phyloP scores from a whole-genome alignment of 2,329 filamentous ascomycete species.

The Ramularia collo-cygni region DNA sequence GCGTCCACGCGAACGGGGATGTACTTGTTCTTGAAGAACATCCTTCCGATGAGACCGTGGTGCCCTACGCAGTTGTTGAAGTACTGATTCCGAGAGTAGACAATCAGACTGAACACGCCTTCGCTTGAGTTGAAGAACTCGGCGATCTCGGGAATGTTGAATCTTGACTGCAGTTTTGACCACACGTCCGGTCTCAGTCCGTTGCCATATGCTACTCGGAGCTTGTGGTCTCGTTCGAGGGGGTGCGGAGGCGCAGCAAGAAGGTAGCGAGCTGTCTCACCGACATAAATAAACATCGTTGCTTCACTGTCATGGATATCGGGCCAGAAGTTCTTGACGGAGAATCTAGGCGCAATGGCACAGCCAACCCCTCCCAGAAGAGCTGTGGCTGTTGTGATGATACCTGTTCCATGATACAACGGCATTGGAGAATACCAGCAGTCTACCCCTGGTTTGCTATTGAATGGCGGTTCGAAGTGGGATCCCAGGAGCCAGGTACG shows the following conservation, averaged over 20 bases:
- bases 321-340: slow-evolving; percentile 61
- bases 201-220: slow-evolving; percentile 57
- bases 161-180: slow-evolving; percentile 56
- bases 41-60: slow-evolving; percentile 57
- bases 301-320: slow-evolving; percentile 61
- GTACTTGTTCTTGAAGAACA: slow-evolving; percentile 47
- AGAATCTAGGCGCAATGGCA: slow-evolving; percentile 61
- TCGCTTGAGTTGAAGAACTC: slow-evolving; percentile 78
- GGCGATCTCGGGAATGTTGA: slow-evolving; percentile 54
- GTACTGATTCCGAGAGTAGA: slow-evolving; percentile 52
- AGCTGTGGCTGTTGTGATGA: slow-evolving; percentile 54
- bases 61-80: slow-evolving; percentile 60
- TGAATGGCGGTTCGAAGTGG: slow-evolving; percentile 27
- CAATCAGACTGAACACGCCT: slow-evolving; percentile 53
- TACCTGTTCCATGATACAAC: slow-evolving; percentile 68
- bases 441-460: slow-evolving; percentile 49
- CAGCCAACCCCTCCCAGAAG: slow-evolving; percentile 51
- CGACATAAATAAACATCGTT: slow-evolving; percentile 70
- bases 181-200: slow-evolving; percentile 63
- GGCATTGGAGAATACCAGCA: slow-evolving; percentile 72
- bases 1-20: slow-evolving; percentile 64
- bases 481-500: slow-evolving; percentile 37
- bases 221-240: slow-evolving; percentile 52
- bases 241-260: slow-evolving; percentile 58
- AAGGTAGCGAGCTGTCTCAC: slow-evolving; percentile 68